These are phyloP conservation scores for Candida pseudofarinosa DNA, from an alignment of 805 yeast genomes.

Conservation along the genomic window DNA sequence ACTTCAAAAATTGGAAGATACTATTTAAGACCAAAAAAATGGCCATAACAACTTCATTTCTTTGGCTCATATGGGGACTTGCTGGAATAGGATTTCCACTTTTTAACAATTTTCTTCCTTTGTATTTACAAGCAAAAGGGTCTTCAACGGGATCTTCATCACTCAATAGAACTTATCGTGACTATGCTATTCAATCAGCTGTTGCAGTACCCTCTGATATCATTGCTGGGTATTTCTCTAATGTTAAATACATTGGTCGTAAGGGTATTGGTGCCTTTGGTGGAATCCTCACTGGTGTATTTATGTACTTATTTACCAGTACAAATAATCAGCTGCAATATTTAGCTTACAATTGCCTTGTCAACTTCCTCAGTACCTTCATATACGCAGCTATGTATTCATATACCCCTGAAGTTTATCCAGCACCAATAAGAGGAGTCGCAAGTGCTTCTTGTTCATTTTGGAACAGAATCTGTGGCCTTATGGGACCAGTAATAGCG, in stretches of 20 bases:
- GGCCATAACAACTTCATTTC: constrained; percentile 31
- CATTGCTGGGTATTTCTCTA: constrained; percentile 12
- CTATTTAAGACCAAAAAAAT: constrained; percentile 39
- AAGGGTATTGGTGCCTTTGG: constrained; percentile 46
- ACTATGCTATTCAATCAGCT: constrained; percentile 15
- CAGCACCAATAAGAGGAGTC: constrained; percentile 9
- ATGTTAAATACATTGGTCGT: constrained; percentile 39
- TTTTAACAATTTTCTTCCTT: constrained; percentile 45
- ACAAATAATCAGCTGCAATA: constrained; percentile 40
- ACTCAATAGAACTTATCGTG: constrained; percentile 17
- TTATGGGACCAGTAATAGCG: constrained; percentile 20
- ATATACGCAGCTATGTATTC: constrained; percentile 25
- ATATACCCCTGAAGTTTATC: constrained; percentile 10
- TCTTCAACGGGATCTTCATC: constrained; percentile 13
- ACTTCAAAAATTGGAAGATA: constrained; percentile 19
- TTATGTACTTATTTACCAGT: constrained; percentile 54
- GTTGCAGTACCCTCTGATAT: constrained; percentile 16
- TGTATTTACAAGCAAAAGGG: constrained; percentile 39
- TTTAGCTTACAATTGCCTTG: constrained; percentile 37
- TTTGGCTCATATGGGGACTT: constrained; percentile 43
- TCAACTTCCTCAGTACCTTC: constrained; percentile 32
- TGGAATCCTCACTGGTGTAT: constrained; percentile 46
- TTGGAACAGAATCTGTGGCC: constrained; percentile 23
- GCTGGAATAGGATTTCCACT: constrained; percentile 49
- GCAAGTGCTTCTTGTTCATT: constrained; percentile 12